Evolutionary conservation across 331 rosid genomes (phyloP).

Genomic region (Arachis monticola): DNA sequence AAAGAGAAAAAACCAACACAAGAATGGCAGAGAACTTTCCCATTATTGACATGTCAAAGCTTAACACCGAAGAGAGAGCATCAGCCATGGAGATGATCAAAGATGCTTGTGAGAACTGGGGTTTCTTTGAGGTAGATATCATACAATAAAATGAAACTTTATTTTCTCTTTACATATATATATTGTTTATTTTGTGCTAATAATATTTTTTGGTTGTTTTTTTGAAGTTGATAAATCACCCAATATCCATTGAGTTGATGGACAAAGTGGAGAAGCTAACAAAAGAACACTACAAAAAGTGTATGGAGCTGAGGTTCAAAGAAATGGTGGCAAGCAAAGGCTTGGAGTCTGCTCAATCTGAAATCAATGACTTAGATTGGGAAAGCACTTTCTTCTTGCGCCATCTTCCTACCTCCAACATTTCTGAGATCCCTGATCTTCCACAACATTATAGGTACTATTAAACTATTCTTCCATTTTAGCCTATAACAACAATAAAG

Average conservation of each 20-base stretch:
- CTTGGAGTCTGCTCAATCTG: slow-evolving; percentile 61
- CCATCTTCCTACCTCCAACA: slow-evolving; percentile 82
- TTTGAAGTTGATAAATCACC: slow-evolving; percentile 82
- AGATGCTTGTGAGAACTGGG: slow-evolving; percentile 98
- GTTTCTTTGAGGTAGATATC: slow-evolving; percentile 82
- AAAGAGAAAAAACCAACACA: slow-evolving; percentile 18
- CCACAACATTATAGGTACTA: slow-evolving; percentile 68
- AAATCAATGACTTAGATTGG: slow-evolving; percentile 81
- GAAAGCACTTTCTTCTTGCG: slow-evolving; percentile 93
- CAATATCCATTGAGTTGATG: slow-evolving; percentile 77
- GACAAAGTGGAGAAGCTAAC: slow-evolving; percentile 80
- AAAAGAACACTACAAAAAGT: slow-evolving; percentile 86
- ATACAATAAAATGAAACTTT: not conserved
- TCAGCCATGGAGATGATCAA: slow-evolving; percentile 67
- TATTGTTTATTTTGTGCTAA: not conserved
- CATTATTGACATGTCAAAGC: slow-evolving; percentile 73
- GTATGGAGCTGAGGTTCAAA: slow-evolving; percentile 83
- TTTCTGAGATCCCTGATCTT: slow-evolving; percentile 75
- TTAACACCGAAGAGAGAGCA: slow-evolving; percentile 65
- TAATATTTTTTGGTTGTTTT: not conserved
- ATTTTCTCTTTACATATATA: not conserved
- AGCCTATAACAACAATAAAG: no score
- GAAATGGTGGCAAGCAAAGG: slow-evolving; percentile 79
- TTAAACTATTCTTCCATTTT: no score
- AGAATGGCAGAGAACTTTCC: slow-evolving; percentile 66